These are phyloP conservation scores for Backusella australiensis DNA, from an alignment of 192 early-diverging fungal genomes.

Conservation along the genomic window DNA sequence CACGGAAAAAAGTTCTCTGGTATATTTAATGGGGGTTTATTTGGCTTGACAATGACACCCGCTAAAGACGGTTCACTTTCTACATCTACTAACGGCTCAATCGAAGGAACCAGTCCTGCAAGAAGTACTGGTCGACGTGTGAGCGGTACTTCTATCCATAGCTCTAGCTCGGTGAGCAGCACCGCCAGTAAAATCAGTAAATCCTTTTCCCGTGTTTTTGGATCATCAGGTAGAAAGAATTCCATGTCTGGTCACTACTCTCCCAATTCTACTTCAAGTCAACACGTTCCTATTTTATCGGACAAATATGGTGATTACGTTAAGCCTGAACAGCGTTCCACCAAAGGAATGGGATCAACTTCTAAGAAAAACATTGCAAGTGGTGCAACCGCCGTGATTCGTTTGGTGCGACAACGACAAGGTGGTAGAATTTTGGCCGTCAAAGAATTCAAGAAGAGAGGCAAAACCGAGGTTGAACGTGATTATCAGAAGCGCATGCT, in stretches of 20 bases:
- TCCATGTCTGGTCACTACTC: neutral
- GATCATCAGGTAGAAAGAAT: neutral
- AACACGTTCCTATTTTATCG: slow-evolving; percentile 6
- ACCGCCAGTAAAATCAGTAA: slow-evolving; percentile 10
- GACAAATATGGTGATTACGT: slow-evolving; percentile 27
- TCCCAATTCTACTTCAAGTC: neutral
- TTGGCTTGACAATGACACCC: slow-evolving; percentile 1
- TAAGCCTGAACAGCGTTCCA: slow-evolving; percentile 19
- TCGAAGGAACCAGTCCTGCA: neutral
- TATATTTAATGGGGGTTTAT: neutral
- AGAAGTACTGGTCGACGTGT: neutral
- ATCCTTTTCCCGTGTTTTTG: slow-evolving; percentile 2
- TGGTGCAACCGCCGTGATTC: slow-evolving; percentile 91
- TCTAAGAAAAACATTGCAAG: slow-evolving; percentile 63
- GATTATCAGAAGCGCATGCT: slow-evolving; percentile 95
- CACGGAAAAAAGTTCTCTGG: neutral
- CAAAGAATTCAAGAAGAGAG: slow-evolving; percentile 86
- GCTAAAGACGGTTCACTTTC: neutral
- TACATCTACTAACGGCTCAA: neutral
- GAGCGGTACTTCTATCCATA: neutral
- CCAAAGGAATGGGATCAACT: slow-evolving; percentile 18
- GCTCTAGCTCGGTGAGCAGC: slow-evolving; percentile 9
- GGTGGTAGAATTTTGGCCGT: slow-evolving; percentile 80
- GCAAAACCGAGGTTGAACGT: slow-evolving; percentile 86
- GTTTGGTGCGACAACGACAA: slow-evolving; percentile 75